These are phyloP conservation scores for Thielaviopsis cerberus DNA, from an alignment of 2,329 filamentous ascomycete genomes.

Conservation along the genomic window DNA sequence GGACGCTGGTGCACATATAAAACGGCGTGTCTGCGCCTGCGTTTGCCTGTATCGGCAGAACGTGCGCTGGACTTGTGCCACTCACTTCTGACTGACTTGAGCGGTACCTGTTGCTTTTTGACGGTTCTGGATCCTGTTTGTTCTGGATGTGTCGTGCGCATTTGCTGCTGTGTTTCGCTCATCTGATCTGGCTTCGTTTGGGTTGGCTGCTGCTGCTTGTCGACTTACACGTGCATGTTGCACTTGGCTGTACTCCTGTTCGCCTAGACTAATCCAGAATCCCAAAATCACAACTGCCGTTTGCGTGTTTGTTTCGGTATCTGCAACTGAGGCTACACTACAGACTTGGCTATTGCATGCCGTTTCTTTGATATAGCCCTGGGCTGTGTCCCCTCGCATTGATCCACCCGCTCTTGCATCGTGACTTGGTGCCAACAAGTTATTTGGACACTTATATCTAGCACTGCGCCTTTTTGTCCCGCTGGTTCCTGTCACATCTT, in stretches of 20 bases:
- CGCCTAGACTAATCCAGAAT: neutral
- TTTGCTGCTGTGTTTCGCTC: neutral
- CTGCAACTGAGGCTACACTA: neutral
- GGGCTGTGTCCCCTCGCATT: no score
- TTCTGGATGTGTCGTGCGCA: neutral
- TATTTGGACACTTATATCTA: no score
- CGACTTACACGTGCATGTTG: neutral
- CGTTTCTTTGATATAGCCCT: neutral
- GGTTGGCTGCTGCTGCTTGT: neutral
- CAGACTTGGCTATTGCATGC: neutral
- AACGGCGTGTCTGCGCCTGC: neutral
- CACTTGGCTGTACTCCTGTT: neutral
- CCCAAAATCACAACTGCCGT: neutral
- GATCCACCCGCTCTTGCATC: no score
- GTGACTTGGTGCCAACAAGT: no score
- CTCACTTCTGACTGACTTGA: neutral
- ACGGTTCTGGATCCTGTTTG: neutral
- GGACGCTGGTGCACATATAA: neutral
- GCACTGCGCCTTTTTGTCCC: no score
- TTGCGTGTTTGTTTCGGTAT: neutral
- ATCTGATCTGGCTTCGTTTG: neutral
- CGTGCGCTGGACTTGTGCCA: neutral
- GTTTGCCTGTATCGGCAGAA: neutral
- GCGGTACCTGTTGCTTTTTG: neutral
- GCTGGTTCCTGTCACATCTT: no score